These are phyloP conservation scores for Kokia cookei DNA, from an alignment of 441 rosid genomes.

Conservation along the genomic window DNA sequence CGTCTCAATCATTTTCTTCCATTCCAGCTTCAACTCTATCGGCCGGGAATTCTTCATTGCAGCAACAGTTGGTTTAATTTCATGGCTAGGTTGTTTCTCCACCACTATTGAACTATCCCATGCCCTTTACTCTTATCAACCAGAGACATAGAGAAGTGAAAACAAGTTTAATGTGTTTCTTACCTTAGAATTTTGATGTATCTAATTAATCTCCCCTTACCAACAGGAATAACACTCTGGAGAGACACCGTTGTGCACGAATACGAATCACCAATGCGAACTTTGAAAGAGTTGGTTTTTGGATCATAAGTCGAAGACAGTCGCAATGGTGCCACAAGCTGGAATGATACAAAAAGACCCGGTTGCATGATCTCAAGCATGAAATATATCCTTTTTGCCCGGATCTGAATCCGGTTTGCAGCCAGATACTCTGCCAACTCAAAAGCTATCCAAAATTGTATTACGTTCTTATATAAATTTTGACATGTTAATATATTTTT, in stretches of 20 bases:
- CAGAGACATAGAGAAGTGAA: not conserved
- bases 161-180: not conserved
- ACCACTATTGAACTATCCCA: not conserved
- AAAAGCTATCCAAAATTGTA: not conserved
- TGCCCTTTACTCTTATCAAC: not conserved
- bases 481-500: too few relatives aligned
- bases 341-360: not conserved
- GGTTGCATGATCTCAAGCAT: not conserved
- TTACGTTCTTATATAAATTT: too few relatives aligned
- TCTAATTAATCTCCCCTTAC: not conserved
- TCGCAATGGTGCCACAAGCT: not conserved
- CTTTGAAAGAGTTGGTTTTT: conserved; percentile 57
- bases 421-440: not conserved
- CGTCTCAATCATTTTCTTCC: not conserved
- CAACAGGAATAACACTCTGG: conserved; percentile 69
- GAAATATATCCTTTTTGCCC: not conserved
- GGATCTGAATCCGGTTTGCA: not conserved
- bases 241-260: conserved; percentile 64
- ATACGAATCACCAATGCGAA: conserved; percentile 49
- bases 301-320: conserved; percentile 32
- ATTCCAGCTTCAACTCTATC: conserved; percentile 51
- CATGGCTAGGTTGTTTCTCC: conserved; percentile 65
- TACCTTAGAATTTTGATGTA: not conserved
- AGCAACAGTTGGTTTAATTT: conserved; percentile 62
- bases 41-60: conserved; percentile 59